phyloP scores from a whole-genome alignment of 805 yeast species.

The Jamesozyma lodderae region DNA sequence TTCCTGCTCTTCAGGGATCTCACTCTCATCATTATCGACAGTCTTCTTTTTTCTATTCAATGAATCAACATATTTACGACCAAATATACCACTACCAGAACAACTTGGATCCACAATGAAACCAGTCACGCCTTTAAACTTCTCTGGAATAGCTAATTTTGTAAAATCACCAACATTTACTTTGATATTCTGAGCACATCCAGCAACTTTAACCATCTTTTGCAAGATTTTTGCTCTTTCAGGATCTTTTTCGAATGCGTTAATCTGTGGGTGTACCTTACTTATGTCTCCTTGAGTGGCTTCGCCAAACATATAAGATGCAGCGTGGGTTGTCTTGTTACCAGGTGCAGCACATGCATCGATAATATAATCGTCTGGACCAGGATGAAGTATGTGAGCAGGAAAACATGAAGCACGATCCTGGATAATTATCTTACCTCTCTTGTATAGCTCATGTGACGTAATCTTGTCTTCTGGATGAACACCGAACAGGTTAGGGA shows the following conservation, averaged over 20 bases:
- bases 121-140: conserved; percentile 61
- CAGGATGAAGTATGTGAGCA: conserved; percentile 65
- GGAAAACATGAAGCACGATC: conserved; percentile 98
- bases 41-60: conserved; percentile 24
- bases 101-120: conserved; percentile 93
- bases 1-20: conserved; percentile 36
- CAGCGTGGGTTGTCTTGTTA: conserved; percentile 86
- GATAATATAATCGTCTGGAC: conserved; percentile 53
- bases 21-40: conserved; percentile 17
- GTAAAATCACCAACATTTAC: conserved; percentile 47
- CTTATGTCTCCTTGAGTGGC: conserved; percentile 3
- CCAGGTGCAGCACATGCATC: conserved; percentile 99
- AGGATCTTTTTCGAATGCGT: conserved; percentile 83
- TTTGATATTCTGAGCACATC: conserved; percentile 38
- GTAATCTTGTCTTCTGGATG: conserved; percentile 69
- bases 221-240: conserved; percentile 60
- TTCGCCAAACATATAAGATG: conserved; percentile 29
- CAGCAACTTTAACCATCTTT: conserved; percentile 75
- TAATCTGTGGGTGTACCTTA: conserved; percentile 32
- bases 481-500: conserved; percentile 74
- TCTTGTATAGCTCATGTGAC: conserved; percentile 54
- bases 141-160: conserved; percentile 35
- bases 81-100: conserved; percentile 95
- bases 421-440: conserved; percentile 81
- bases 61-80: conserved; percentile 58